These are phyloP conservation scores for Aspergillus sclerotialis DNA, from an alignment of 2,329 filamentous ascomycete genomes.

Conservation along the genomic window DNA sequence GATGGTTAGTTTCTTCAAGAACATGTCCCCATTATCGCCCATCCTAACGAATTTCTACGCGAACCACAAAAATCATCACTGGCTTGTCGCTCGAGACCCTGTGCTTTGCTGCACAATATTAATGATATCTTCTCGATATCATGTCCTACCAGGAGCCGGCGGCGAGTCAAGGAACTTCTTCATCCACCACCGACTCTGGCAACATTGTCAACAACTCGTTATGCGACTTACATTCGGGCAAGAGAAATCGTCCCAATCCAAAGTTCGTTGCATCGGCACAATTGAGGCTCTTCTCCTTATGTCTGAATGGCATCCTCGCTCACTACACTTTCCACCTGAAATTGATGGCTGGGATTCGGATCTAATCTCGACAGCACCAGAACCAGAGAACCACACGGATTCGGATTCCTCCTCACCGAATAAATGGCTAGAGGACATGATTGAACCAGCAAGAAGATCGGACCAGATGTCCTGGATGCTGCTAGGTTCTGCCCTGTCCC, in stretches of 20 bases:
- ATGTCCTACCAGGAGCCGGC: conserved; percentile 35
- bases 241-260: conserved; percentile 45
- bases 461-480: conserved; percentile 57
- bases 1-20: conserved; percentile 39
- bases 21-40: conserved; percentile 45
- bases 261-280: conserved; percentile 43
- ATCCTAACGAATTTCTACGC: conserved; percentile 46
- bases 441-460: conserved; percentile 47
- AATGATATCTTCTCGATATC: conserved; percentile 50
- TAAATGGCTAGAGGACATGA: conserved; percentile 48
- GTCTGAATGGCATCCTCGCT: conserved; percentile 52
- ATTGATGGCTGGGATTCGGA: conserved; percentile 52
- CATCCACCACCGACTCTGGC: conserved; percentile 49
- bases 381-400: conserved; percentile 21
- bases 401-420: conserved; percentile 25
- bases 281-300: conserved; percentile 49
- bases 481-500: conserved; percentile 46
- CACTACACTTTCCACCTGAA: conserved; percentile 48
- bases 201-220: conserved; percentile 48
- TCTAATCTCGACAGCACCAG: conserved; percentile 37
- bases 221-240: conserved; percentile 49
- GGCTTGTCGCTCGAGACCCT: conserved; percentile 45
- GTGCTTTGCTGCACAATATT: conserved; percentile 48
- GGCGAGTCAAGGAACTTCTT: conserved; percentile 46
- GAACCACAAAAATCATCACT: conserved; percentile 42